Conservation (phyloP, 352 stramenopile genomes). For the Globisporangium iwayamae region DNA sequence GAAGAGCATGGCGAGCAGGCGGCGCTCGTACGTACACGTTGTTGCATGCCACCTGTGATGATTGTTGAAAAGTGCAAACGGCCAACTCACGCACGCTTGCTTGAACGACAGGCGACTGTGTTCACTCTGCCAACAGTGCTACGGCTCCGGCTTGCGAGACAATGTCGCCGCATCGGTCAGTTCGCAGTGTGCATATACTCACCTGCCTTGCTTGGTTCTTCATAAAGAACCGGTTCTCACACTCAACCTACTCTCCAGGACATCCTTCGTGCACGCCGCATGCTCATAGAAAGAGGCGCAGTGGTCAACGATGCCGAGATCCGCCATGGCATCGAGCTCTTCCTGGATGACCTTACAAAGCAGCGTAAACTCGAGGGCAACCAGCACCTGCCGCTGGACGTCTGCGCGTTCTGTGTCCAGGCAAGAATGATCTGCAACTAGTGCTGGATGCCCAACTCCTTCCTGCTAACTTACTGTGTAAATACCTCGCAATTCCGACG, state of each 20-base stretch:
- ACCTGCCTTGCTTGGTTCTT: neutral
- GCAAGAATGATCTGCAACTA: constrained; percentile 6
- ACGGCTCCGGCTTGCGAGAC: constrained; percentile 42
- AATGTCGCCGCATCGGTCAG: constrained; percentile 45
- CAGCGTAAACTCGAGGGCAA: constrained; percentile 26
- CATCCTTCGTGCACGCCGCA: constrained; percentile 45
- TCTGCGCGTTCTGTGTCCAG: constrained; percentile 48
- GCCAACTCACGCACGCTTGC: neutral
- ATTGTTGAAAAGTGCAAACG: neutral
- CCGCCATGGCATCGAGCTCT: constrained; percentile 36
- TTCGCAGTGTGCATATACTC: neutral
- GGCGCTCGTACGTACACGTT: neutral
- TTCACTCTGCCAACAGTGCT: constrained; percentile 45
- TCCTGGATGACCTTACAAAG: constrained; percentile 39
- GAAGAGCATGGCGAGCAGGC: neutral
- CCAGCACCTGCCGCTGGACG: constrained; percentile 31
- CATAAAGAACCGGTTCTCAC: neutral
- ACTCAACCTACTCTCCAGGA: constrained; percentile 27
- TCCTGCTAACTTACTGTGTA: neutral
- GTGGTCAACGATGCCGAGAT: constrained; percentile 19
- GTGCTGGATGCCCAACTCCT: neutral
- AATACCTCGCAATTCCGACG: neutral
- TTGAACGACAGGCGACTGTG: constrained; percentile 28
- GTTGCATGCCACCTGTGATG: neutral
- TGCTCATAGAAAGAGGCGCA: constrained; percentile 45